Base-by-base conservation (phyloP, 2,329 filamentous ascomycete genomes). In the Cladosporium phlei region DNA sequence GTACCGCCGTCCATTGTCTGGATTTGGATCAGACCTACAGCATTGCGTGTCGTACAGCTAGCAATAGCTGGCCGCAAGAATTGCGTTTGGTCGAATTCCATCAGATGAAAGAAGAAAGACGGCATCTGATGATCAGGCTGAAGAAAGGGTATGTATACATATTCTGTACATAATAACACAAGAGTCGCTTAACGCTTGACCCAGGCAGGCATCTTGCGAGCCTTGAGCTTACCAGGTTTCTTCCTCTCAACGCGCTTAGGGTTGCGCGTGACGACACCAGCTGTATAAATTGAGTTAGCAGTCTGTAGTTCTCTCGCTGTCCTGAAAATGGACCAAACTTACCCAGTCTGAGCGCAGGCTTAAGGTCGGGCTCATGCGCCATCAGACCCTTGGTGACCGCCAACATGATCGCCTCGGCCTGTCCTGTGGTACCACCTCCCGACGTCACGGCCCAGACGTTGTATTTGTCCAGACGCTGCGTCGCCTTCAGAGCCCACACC, bases 131-230 rank as follows among this genome's bases (percentile, higher is more conserved):
- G n/a, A n/a, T n/a, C n/a, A n/a, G n/a, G 24, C 11, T 25, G 24
- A 17, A 44, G 44, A 6, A 52, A 51, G 22, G 50, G 29, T 47
- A 38, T 47, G 44, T 47, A 33, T 47, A 38, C 35, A 47, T 32
- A 27, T 27, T 47, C 37, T 48, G 46, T 48, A 48, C 38, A 48
- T 48, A 37, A 25, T 48, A 19, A 43, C 28, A 32, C 27, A 34
- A 30, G 14, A 9, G 38, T 29, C 30, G 37, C 28, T 53, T 58
- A 83, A 66, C 80, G 75, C 82, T 96, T 97, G 77, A 97, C 90
- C 93, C 94, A 98, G 60, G 93, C 80, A 51, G 91, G 91, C 82
- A 86, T 94, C 82, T 98, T 98, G 71, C 93, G 86, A 49, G 93
- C 91, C 79, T 98, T 98, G 72, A 95, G 70, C 63, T 88, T 88